phyloP scores from a whole-genome alignment of 1,284 basidiomycete genomes.

The Cryptococcus wingfieldii region DNA sequence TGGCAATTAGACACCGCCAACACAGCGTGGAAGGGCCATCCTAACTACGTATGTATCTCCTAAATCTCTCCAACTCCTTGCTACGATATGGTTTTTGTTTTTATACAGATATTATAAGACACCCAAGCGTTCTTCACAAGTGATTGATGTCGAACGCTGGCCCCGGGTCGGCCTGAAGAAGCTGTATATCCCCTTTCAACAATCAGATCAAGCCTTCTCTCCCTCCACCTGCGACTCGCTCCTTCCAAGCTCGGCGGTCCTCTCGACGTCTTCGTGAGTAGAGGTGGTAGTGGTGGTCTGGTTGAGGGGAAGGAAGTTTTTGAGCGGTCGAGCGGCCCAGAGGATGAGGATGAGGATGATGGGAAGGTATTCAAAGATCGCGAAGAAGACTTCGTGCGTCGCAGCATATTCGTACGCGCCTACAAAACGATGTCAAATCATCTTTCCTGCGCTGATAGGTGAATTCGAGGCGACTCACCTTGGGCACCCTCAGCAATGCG shows the following conservation, averaged over 20 bases:
- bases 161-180: too few species aligned
- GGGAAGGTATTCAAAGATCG: slow-evolving; percentile 28
- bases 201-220: too few species aligned
- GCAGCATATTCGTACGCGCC: slow-evolving; percentile 25
- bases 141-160: too few species aligned
- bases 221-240: too few species aligned
- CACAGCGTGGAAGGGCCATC: too few species aligned
- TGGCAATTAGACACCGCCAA: too few species aligned
- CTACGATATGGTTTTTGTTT: too few species aligned
- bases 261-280: background rate
- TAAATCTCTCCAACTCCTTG: too few species aligned
- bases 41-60: too few species aligned
- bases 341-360: slow-evolving; percentile 26
- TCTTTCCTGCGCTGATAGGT: background rate
- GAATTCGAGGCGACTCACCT: slow-evolving; percentile 13
- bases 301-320: slow-evolving; percentile 26
- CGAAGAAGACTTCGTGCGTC: slow-evolving; percentile 29
- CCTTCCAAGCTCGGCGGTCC: background rate
- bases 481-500: slow-evolving; percentile 31
- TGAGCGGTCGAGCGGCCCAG: slow-evolving; percentile 28
- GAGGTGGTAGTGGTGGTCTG: background rate
- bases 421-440: slow-evolving; percentile 1
- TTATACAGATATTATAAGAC: too few species aligned
- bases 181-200: too few species aligned
- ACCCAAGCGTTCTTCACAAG: too few species aligned